A percentile compares a stretch with the other conserved stretches of the same genome.
phyloP scores from a whole-genome alignment of 345 rosid genomes.

The Salix purpurea region DNA sequence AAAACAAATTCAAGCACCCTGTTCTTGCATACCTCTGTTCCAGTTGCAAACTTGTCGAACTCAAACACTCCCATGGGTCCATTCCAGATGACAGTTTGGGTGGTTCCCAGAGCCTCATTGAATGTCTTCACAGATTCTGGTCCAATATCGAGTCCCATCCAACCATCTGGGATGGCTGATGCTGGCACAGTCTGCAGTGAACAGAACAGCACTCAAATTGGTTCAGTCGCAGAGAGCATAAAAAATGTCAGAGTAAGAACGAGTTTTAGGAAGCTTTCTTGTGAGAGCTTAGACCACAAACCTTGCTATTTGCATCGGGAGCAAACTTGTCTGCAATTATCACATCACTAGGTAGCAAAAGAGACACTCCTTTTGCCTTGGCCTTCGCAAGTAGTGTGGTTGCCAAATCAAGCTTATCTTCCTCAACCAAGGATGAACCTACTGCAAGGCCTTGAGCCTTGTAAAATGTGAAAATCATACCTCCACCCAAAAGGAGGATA shows the following conservation, averaged over 20 bases:
- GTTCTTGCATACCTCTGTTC: slow-evolving; percentile 43
- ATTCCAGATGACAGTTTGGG: slow-evolving; percentile 92
- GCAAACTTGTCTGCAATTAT: slow-evolving; percentile 90
- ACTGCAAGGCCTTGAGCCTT: slow-evolving; percentile 83
- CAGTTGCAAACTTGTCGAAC: slow-evolving; percentile 76
- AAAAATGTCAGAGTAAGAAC: not conserved
- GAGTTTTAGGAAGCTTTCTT: not conserved
- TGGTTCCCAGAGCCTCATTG: slow-evolving; percentile 65
- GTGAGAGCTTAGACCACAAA: slow-evolving; percentile 20
- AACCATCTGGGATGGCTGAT: slow-evolving; percentile 78
- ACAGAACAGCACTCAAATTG: not conserved
- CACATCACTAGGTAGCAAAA: slow-evolving; percentile 79
- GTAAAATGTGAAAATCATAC: slow-evolving; percentile 97
- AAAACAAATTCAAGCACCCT: not conserved
- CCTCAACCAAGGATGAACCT: slow-evolving; percentile 92
- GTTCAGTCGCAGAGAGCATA: not conserved
- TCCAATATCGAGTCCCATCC: slow-evolving; percentile 84
- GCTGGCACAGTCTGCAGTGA: slow-evolving; percentile 66
- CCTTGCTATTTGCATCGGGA: slow-evolving; percentile 87
- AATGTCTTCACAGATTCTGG: slow-evolving; percentile 57
- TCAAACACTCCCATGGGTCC: slow-evolving; percentile 99
- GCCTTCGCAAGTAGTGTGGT: slow-evolving; percentile 80
- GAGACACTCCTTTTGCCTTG: slow-evolving; percentile 81
- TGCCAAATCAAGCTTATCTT: slow-evolving; percentile 87
- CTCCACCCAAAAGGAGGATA: slow-evolving; percentile 86